Conservation (phyloP, 2,329 filamentous ascomycete genomes). For the Alternaria atra region DNA sequence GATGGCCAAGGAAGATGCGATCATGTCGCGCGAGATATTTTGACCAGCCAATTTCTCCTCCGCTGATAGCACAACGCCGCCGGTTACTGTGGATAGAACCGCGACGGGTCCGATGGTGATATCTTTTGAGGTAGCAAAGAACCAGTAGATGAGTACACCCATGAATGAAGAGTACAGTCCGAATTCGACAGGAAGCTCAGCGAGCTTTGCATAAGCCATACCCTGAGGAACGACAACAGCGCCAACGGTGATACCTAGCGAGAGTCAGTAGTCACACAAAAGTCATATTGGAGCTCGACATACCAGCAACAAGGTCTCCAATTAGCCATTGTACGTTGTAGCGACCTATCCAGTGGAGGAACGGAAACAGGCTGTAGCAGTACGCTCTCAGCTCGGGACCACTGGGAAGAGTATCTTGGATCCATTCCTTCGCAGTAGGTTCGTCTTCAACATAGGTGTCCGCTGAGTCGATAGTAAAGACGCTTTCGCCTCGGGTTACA, state of each 20-base stretch:
- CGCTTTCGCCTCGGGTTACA: conserved; percentile 79
- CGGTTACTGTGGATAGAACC: conserved; percentile 90
- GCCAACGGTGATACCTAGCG: conserved; percentile 72
- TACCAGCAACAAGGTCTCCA: conserved; percentile 89
- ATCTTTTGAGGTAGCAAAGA: conserved; percentile 98
- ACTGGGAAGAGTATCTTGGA: conserved; percentile 70
- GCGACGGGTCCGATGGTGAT: conserved; percentile 98
- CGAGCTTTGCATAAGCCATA: conserved; percentile 92
- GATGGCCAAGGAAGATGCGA: conserved; percentile 71
- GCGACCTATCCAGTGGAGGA: conserved; percentile 83
- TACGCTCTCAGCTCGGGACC: conserved; percentile 67
- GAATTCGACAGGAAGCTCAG: conserved; percentile 78
- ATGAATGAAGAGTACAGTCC: conserved; percentile 97
- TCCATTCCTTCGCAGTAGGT: conserved; percentile 77
- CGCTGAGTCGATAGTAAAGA: conserved; percentile 75
- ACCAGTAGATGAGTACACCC: conserved; percentile 94
- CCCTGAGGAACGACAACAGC: conserved; percentile 88
- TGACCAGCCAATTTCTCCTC: conserved; percentile 55
- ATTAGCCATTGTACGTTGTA: conserved; percentile 92
- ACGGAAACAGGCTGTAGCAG: conserved; percentile 79
- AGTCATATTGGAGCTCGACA: conserved; percentile 35
- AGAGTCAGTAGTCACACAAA: conserved; percentile 17
- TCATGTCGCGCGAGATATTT: conserved; percentile 55
- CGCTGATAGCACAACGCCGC: conserved; percentile 76
- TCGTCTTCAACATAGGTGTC: conserved; percentile 84